A percentile compares a stretch with the other conserved stretches of the same genome.
Conservation (phyloP, 805 yeast species). For the Spathaspora arborariae region DNA sequence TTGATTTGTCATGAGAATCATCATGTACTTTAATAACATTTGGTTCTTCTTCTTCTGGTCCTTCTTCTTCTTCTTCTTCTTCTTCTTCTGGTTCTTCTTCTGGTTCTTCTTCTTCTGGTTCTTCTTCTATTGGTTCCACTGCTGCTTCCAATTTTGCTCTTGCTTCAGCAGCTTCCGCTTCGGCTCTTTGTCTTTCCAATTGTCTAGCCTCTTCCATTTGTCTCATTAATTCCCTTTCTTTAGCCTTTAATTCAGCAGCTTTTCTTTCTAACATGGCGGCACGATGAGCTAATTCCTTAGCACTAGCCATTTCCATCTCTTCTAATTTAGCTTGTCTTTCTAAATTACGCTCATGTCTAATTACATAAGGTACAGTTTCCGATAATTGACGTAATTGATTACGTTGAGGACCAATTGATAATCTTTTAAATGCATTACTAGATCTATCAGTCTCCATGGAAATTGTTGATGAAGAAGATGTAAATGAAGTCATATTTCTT, state of each 20-base stretch:
- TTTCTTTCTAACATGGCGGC: constrained; percentile 75
- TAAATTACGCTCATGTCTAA: constrained; percentile 70
- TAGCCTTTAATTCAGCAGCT: constrained; percentile 66
- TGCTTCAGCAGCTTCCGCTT: constrained; percentile 3
- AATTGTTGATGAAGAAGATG: constrained; percentile 28
- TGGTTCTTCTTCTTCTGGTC: constrained; percentile 2
- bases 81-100: constrained; percentile 1
- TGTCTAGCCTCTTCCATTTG: constrained; percentile 26
- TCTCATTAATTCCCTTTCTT: constrained; percentile 54
- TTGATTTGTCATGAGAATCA: constrained; percentile 2
- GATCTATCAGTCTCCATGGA: constrained; percentile 18
- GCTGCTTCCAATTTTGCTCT: constrained; percentile 10
- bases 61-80: constrained; percentile 2
- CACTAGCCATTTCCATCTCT: constrained; percentile 74
- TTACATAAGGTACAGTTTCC: constrained; percentile 80
- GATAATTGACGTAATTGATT: constrained; percentile 71
- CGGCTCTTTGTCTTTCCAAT: not conserved
- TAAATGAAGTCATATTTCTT: constrained; percentile 24
- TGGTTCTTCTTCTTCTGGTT: not conserved
- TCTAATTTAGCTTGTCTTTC: constrained; percentile 77
- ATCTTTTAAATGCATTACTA: constrained; percentile 36
- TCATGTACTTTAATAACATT: constrained; percentile 3
- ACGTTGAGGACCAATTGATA: constrained; percentile 47
- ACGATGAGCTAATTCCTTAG: constrained; percentile 64
- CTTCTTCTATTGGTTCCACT: constrained; percentile 5